phyloP scores from a whole-genome alignment of 2,329 filamentous ascomycete species.

The Arachnopeziza araneosa region DNA sequence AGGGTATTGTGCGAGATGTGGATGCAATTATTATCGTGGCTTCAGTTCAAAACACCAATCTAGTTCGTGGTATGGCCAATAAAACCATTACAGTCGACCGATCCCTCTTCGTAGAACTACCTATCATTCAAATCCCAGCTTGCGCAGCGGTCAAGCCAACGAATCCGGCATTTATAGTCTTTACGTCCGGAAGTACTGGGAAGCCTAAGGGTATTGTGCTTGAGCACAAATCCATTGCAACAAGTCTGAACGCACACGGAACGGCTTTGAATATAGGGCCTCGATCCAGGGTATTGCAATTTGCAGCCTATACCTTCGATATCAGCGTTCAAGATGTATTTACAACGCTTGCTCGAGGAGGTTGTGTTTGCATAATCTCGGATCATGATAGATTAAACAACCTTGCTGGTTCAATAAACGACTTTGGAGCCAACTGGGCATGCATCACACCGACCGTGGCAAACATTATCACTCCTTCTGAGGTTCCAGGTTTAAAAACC shows the following conservation, averaged over 20 bases:
- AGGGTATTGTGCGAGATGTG: background rate
- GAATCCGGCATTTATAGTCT: background rate
- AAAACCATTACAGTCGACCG: background rate
- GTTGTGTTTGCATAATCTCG: background rate
- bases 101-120: background rate
- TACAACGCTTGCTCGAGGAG: background rate
- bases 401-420: background rate
- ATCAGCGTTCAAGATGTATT: background rate
- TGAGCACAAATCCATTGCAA: background rate
- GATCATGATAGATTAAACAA: background rate
- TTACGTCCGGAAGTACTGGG: background rate
- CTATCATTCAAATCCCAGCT: background rate
- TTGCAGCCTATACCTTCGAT: background rate
- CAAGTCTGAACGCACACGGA: background rate
- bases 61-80: background rate
- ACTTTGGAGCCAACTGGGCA: background rate
- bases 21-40: background rate
- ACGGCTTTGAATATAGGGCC: background rate
- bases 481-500: background rate
- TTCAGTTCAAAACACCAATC: background rate
- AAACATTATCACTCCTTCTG: background rate
- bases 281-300: background rate
- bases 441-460: background rate
- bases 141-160: background rate
- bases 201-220: background rate